These are phyloP conservation scores for Chaetomium sp. DNA, from an alignment of 2,329 filamentous ascomycete genomes.

Conservation along the genomic window DNA sequence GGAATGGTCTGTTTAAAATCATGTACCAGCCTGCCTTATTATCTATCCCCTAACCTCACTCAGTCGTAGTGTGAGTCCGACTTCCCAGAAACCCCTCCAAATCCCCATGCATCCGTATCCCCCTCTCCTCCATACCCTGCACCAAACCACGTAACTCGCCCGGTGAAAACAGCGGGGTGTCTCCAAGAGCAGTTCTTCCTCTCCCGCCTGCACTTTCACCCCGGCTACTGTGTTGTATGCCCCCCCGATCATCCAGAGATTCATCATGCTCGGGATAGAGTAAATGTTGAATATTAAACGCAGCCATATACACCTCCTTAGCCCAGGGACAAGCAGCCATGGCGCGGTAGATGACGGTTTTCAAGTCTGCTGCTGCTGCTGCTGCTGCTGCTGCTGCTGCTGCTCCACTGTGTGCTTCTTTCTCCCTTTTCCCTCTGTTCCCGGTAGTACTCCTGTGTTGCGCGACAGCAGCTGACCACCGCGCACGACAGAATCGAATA, in stretches of 20 bases:
- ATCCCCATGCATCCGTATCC: slow-evolving; percentile 45
- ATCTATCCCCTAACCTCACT: background rate
- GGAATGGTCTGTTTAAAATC: background rate
- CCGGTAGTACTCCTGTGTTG: too few relatives aligned
- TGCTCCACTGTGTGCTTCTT: too few relatives aligned
- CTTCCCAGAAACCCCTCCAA: slow-evolving; percentile 41
- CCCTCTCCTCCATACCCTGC: slow-evolving; percentile 42
- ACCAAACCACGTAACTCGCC: slow-evolving; percentile 44
- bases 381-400: too few relatives aligned
- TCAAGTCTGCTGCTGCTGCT: too few relatives aligned
- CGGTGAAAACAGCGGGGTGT: too few relatives aligned
- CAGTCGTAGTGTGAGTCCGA: slow-evolving; percentile 20
- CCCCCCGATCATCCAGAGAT: too few relatives aligned
- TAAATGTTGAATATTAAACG: slow-evolving; percentile 29
- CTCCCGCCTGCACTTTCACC: too few relatives aligned
- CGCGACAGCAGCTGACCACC: background rate
- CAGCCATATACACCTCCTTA: slow-evolving; percentile 46
- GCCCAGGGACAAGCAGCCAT: slow-evolving; percentile 43
- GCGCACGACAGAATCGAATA: slow-evolving; percentile 38
- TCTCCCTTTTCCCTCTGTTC: too few relatives aligned
- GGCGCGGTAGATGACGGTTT: slow-evolving; percentile 34
- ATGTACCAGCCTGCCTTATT: background rate
- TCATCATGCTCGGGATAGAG: too few relatives aligned
- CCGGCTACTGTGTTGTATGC: too few relatives aligned
- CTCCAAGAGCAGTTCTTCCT: too few relatives aligned